Conservation (phyloP, 176 grass and related monocot species). For the Bothriochloa decipiens region DNA sequence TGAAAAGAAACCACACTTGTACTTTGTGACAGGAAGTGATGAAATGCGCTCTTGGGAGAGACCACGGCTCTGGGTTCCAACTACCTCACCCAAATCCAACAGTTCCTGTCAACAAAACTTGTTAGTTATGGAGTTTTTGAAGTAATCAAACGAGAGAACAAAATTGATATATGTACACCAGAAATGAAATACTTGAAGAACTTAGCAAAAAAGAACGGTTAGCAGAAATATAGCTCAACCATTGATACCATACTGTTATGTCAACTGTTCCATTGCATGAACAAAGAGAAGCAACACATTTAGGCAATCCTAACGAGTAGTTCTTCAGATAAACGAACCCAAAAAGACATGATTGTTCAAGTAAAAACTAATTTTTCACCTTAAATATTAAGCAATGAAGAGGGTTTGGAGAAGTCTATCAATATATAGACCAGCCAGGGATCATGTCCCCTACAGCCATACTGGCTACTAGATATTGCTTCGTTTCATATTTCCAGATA, state of each 20-base stretch:
- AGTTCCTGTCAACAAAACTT: conserved; percentile 71
- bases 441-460: not conserved
- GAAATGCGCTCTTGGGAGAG: conserved; percentile 86
- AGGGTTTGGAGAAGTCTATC: not conserved
- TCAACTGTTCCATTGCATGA: conserved; percentile 16
- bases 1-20: conserved; percentile 91
- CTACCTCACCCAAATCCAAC: conserved; percentile 90
- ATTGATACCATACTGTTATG: not conserved
- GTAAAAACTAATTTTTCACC: not conserved
- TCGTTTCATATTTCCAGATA: not conserved
- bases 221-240: conserved; percentile 5
- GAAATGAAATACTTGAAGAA: conserved; percentile 22
- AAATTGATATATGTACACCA: conserved; percentile 1
- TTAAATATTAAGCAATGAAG: not conserved
- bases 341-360: conserved; percentile 24
- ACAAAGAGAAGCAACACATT: conserved; percentile 18
- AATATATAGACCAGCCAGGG: not conserved
- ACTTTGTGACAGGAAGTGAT: conserved; percentile 83
- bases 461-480: not conserved
- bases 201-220: not conserved
- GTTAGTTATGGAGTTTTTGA: conserved; percentile 14
- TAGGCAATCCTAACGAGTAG: not conserved
- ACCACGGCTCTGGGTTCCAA: conserved; percentile 91
- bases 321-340: conserved; percentile 3
- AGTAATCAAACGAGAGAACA: conserved; percentile 6